Base-by-base conservation (phyloP, 768 basidiomycete genomes). In the Russula sp. region DNA sequence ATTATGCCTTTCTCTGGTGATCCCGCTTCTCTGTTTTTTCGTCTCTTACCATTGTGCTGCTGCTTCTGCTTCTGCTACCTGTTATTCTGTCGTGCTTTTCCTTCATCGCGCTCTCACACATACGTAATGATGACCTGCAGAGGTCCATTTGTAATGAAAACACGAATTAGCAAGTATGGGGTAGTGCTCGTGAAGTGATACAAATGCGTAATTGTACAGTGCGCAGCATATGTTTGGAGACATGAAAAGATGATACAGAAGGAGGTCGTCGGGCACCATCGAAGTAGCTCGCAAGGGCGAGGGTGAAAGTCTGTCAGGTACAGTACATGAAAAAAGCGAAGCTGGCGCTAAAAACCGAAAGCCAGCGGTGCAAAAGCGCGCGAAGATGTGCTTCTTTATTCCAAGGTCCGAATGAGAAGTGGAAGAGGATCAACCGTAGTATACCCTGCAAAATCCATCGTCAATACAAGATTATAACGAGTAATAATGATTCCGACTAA, bases 401-500 rank as follows among this genome's bases (percentile, higher is more conserved):
- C 57, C 56, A 42, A 26, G 34, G 40, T 44, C 51, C 49, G 65
- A 36, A 67, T 7, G 50, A 65, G 58, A 51, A 30, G 2, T 30
- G 59, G 57, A 42, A 36, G 55, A 24, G 55, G 32, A 59, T 68
- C 57, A 68, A 6, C 67, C 67, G 46, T 68, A 68, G 36, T 59
- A 68, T 26, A 68, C 64, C 44, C 67, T 68, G 64, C 9, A n/a
- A 48, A 34, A 24, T 32, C 30, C 22, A 46, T 68, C 57, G 66
- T 49, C 61, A 38, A 44, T 28, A 32, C 50, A 14, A 8, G 22
- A 16, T 34, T 34, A 34, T 34, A 5, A 11, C 3, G 34, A 8
- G 10, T 9, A 18, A n/a, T 13, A 9, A 16, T 28, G 49, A 51
- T 0, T 20, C 22, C 2, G 63, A 78, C 88, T 80, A 75, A 90